Conservation (phyloP, 169 alveolate species). For the Plasmodium gonderi region DNA sequence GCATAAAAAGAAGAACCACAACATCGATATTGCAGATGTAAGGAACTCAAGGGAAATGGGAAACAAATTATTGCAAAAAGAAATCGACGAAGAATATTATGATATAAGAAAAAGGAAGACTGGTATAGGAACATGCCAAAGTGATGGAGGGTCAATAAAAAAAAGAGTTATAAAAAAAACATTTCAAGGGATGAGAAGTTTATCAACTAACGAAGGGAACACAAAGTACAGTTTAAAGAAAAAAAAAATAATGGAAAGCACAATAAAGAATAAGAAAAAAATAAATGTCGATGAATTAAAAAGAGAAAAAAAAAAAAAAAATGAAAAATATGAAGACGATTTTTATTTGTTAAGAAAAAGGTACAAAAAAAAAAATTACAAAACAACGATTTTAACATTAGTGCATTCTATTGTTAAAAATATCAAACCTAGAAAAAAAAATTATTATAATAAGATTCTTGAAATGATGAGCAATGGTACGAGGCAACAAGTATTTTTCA, state of each 20-base stretch:
- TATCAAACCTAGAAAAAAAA: conserved; percentile 46
- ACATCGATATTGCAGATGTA: too few species aligned
- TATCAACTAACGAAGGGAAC: neutral
- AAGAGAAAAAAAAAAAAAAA: neutral
- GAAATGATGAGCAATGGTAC: neutral
- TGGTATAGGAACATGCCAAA: neutral
- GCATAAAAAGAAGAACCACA: too few species aligned
- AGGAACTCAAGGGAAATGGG: too few species aligned
- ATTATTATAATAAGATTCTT: conserved; percentile 36
- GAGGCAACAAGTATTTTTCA: conserved; percentile 2
- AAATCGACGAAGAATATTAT: neutral
- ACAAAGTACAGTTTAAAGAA: neutral
- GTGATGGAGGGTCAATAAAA: neutral
- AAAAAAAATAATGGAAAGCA: neutral
- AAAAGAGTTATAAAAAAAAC: neutral
- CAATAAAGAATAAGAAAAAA: conserved; percentile 14
- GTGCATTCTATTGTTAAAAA: conserved; percentile 54
- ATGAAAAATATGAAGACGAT: neutral
- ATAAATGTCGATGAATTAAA: neutral
- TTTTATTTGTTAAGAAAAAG: conserved; percentile 4
- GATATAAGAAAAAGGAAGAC: neutral
- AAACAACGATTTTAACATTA: neutral
- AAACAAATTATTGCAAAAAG: neutral
- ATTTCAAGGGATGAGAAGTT: neutral
- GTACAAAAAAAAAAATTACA: conserved; percentile 16